Evolutionary conservation across 129 eudicot genomes (phyloP).

Genomic region (Saussurea involucrata): DNA sequence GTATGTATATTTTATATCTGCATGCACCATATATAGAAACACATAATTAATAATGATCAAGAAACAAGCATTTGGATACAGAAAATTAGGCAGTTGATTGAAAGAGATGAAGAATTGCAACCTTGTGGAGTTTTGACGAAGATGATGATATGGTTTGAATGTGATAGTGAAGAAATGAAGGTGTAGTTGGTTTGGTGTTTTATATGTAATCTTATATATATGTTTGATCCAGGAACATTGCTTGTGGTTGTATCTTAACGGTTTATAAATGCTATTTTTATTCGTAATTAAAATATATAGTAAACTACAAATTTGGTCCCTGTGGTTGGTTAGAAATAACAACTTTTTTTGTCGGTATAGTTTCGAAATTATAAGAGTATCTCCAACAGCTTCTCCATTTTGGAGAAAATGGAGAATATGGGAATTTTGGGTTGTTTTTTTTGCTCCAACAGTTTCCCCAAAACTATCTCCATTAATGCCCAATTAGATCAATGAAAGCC

Average conservation of each 20-base stretch:
- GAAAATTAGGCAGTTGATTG: not conserved
- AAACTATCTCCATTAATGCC: no score
- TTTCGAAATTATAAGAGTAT: no score
- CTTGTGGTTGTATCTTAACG: not conserved
- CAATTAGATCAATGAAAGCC: no score
- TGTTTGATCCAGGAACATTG: not conserved
- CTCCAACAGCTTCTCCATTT: no score
- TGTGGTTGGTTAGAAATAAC: no score
- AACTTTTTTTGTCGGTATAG: no score
- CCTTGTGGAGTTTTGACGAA: not conserved
- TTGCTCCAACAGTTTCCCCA: no score
- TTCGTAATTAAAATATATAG: no score
- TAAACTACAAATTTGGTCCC: no score
- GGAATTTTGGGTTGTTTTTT: no score
- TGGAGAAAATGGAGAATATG: no score
- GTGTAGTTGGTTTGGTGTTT: not conserved
- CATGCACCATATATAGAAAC: not conserved
- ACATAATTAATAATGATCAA: not conserved
- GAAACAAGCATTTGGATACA: not conserved
- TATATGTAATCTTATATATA: not conserved
- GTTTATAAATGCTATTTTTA: not conserved
- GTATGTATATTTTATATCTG: not conserved
- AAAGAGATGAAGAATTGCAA: not conserved
- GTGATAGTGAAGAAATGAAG: not conserved
- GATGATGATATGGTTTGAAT: not conserved